These are phyloP conservation scores for Suillus weaverae DNA, from an alignment of 768 basidiomycete genomes.

Conservation along the genomic window DNA sequence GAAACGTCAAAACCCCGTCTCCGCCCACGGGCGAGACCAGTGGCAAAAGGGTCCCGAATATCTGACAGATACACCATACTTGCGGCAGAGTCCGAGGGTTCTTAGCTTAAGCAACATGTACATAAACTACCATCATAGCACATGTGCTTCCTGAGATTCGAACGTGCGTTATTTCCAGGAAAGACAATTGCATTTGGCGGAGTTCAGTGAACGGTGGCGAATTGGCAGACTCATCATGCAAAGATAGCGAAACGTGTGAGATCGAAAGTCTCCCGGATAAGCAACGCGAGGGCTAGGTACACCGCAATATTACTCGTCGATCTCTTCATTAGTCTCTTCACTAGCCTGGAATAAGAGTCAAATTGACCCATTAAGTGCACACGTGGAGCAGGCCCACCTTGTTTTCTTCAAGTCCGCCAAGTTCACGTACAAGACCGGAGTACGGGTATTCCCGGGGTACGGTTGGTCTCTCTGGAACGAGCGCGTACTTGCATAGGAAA, in stretches of 20 bases:
- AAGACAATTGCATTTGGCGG: background rate
- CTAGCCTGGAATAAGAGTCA: conserved; percentile 33
- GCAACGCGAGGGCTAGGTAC: conserved; percentile 13
- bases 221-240: background rate
- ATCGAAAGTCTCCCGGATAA: background rate
- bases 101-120: conserved; percentile 4
- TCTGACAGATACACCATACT: conserved; percentile 6
- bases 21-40: conserved; percentile 44
- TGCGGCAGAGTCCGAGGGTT: conserved; percentile 4
- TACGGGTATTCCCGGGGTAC: conserved; percentile 77
- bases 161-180: background rate
- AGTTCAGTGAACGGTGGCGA: background rate
- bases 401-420: conserved; percentile 77
- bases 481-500: conserved; percentile 51
- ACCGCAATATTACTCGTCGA: conserved; percentile 30
- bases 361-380: background rate
- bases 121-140: background rate
- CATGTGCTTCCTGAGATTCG: background rate
- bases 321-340: conserved; percentile 29
- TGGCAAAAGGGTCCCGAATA: conserved; percentile 8
- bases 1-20: conserved; percentile 29
- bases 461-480: conserved; percentile 62
- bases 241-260: background rate
- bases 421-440: conserved; percentile 70
- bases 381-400: conserved; percentile 49